These are phyloP conservation scores for Hyparrhenia diplandra DNA, from an alignment of 176 grass and related monocot genomes.

Conservation along the genomic window DNA sequence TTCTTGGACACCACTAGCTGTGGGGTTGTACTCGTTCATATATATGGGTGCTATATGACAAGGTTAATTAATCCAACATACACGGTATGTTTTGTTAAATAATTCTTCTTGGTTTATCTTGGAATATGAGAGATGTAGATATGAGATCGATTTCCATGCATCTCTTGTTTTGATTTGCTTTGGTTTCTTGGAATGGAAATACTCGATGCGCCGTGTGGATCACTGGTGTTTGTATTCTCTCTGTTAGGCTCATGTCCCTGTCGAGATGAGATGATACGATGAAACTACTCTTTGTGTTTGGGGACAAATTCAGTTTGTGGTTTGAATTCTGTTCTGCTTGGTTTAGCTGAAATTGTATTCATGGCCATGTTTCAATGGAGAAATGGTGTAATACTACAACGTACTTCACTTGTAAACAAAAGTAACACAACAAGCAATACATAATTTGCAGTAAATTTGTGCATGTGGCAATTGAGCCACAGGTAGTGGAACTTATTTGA, in stretches of 20 bases:
- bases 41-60: neutral
- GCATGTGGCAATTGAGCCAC: neutral
- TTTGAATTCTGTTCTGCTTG: neutral
- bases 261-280: slow-evolving; percentile 18
- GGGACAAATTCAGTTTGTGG: neutral
- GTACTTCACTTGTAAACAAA: neutral
- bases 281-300: neutral
- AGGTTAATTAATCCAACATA: neutral
- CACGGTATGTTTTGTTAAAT: neutral
- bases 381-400: neutral
- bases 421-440: neutral
- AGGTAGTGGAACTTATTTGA: neutral
- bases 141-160: neutral
- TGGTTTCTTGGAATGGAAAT: neutral
- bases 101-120: neutral
- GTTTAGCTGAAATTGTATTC: neutral
- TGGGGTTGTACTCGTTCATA: neutral
- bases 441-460: neutral
- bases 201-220: neutral
- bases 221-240: neutral
- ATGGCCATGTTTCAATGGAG: neutral
- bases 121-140: neutral
- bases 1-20: neutral
- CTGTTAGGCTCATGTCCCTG: slow-evolving; percentile 15
- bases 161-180: neutral